A percentile compares a stretch with the other conserved stretches of the same genome.
These are phyloP conservation scores for Periglandula ipomoeae DNA, from an alignment of 2,329 filamentous ascomycete species.

Conservation along the genomic window DNA sequence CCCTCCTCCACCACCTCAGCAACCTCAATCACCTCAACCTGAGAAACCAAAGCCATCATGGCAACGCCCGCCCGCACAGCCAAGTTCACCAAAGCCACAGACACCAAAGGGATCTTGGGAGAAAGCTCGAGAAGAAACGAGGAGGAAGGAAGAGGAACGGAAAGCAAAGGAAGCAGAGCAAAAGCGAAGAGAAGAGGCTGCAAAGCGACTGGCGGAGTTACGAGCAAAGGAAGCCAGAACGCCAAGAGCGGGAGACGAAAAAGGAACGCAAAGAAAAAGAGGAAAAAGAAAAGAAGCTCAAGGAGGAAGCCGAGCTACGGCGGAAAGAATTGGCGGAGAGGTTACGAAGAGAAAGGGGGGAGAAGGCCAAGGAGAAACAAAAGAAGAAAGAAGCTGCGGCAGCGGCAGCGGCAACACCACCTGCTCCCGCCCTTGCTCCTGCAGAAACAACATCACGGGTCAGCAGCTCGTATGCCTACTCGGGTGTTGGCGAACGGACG, in stretches of 20 bases:
- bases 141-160: slow-evolving; percentile 54
- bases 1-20: slow-evolving; percentile 5
- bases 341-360: slow-evolving; percentile 18
- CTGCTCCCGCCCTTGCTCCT: slow-evolving; percentile 19
- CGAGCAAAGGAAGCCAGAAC: slow-evolving; percentile 47
- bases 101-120: slow-evolving; percentile 50
- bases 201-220: slow-evolving; percentile 42
- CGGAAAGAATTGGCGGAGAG: slow-evolving; percentile 16
- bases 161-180: slow-evolving; percentile 52
- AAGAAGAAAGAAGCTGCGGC: slow-evolving; percentile 30
- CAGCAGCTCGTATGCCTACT: slow-evolving; percentile 51
- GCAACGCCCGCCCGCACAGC: slow-evolving; percentile 13
- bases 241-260: slow-evolving; percentile 32
- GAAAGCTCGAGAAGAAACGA: slow-evolving; percentile 58
- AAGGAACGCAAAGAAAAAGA: too few species aligned
- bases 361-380: slow-evolving; percentile 29
- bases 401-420: slow-evolving; percentile 21
- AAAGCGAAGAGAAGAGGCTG: slow-evolving; percentile 47
- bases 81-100: slow-evolving; percentile 12
- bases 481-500: slow-evolving; percentile 57
- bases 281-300: slow-evolving; percentile 25
- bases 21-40: slow-evolving; percentile 8
- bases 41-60: slow-evolving; percentile 12
- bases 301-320: slow-evolving; percentile 25
- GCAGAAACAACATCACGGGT: slow-evolving; percentile 28